phyloP scores from a whole-genome alignment of 192 early-diverging fungal genomes.

The Rhizoclosmatium sp. region DNA sequence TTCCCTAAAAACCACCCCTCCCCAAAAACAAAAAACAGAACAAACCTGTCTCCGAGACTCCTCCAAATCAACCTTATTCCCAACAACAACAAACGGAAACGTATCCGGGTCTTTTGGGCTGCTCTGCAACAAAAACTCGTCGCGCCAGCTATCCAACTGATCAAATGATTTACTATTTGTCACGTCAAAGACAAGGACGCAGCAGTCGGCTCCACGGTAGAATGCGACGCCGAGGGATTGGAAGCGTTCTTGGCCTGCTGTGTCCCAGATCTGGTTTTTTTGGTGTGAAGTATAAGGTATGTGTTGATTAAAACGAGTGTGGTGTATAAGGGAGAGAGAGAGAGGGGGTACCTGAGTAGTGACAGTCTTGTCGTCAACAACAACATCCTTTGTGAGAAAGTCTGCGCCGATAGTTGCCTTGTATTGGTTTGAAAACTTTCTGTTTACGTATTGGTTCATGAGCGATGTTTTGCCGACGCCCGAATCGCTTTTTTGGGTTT shows the following conservation, averaged over 20 bases:
- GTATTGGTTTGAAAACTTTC: slow-evolving; percentile 96
- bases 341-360: slow-evolving; percentile 99
- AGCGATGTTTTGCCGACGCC: slow-evolving; percentile 93
- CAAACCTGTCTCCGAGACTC: slow-evolving; percentile 91
- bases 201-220: slow-evolving; percentile 99
- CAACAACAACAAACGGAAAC: slow-evolving; percentile 99
- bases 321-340: too few relatives aligned
- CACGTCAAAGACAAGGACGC: slow-evolving; percentile 96
- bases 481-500: slow-evolving; percentile 58
- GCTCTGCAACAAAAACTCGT: slow-evolving; percentile 98
- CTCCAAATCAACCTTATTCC: slow-evolving; percentile 98
- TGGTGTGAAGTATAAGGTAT: slow-evolving; percentile 1
- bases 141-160: slow-evolving; percentile 95
- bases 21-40: too few relatives aligned
- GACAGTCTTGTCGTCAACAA: slow-evolving; percentile 90
- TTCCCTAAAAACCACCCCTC: too few relatives aligned
- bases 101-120: slow-evolving; percentile 93
- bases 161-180: slow-evolving; percentile 95
- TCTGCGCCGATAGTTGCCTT: slow-evolving; percentile 99
- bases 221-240: slow-evolving; percentile 98
- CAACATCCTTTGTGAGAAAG: slow-evolving; percentile 97
- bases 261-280: slow-evolving; percentile 99
- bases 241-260: slow-evolving; percentile 99
- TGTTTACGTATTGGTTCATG: slow-evolving; percentile 99
- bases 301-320: too few relatives aligned